Evolutionary conservation across 352 stramenopile species (phyloP).

Genomic region (Globisporangium nagaii): DNA sequence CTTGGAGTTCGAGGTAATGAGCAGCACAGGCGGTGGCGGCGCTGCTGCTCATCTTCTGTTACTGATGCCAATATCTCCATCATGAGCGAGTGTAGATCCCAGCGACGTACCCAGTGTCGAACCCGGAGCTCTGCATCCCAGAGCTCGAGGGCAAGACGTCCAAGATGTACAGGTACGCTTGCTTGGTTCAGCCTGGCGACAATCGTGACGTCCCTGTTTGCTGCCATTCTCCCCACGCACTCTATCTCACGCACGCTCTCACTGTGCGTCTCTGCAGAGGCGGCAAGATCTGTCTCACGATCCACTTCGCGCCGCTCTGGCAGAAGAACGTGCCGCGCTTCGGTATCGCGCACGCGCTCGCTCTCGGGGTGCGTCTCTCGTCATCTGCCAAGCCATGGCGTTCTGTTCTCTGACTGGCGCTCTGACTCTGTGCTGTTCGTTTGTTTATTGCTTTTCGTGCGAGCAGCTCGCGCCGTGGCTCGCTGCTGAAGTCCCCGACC

Average conservation of each 20-base stretch:
- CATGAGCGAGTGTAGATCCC: constrained; percentile 33
- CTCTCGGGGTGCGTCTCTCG: constrained; percentile 67
- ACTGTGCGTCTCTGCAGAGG: constrained; percentile 21
- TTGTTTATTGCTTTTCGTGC: background rate
- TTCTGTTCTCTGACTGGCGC: background rate
- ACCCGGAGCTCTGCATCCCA: constrained; percentile 79
- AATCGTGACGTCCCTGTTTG: too few species aligned
- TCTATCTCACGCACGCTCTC: too few species aligned
- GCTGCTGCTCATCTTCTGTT: background rate
- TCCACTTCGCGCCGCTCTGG: constrained; percentile 88
- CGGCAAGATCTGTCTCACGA: constrained; percentile 85
- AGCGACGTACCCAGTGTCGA: constrained; percentile 76
- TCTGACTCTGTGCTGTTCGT: background rate
- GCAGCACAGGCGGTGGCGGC: too few species aligned
- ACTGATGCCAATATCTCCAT: background rate
- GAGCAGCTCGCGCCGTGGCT: constrained; percentile 80
- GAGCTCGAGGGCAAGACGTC: constrained; percentile 87
- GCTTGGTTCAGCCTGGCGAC: background rate
- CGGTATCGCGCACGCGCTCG: constrained; percentile 78
- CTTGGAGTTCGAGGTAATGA: constrained; percentile 75
- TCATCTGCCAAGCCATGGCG: too few species aligned
- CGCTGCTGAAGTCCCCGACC: constrained; percentile 79
- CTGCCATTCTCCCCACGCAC: background rate
- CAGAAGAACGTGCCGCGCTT: constrained; percentile 87
- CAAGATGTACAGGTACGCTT: constrained; percentile 83